Evolutionary conservation across 768 basidiomycete genomes (phyloP), one percentile per base, ranked within the genome.

Genomic region (Mycena galericulata): DNA sequence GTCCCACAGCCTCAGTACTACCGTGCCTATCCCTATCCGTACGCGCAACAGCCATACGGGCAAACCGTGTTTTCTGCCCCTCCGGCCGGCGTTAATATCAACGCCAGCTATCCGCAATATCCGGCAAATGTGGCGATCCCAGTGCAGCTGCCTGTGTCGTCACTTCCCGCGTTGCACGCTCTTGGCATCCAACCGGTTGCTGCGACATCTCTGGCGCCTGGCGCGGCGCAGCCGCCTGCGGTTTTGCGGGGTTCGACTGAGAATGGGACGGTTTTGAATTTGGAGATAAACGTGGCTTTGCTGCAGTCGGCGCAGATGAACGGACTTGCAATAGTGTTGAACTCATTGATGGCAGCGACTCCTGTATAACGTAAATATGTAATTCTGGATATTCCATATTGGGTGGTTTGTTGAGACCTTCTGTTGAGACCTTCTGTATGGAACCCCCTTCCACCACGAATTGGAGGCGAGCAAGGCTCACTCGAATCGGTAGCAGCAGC

Each of bases 231-330:
- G 72, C 91, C 92, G 0, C 85, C 90, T n/a, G 93, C 92, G n/a
- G 86, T 95, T 18, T 81, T 94, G 55, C 87, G 90, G 41, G 90
- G 92, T 30, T 90, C 91, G 1, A 88, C 89, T 3, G 86, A 88
- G 9, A 89, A 92, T 73, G 92, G 92, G 15, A 85, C 87, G 22
- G 89, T 91, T 84, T 78, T 94, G 65, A 91, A 86, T 75, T 79
- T 95, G 60, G 93, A 95, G 69, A 92, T 95, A 75, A 94, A 94
- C 67, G 88, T 94, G 30, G 89, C 89, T 18, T 78, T 90, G 22
- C 81, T 95, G 61, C 90, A 93, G 76, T 84, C 88, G 20, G 82
- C 87, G n/a, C 93, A 95, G 74, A 90, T 92, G 89, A 92, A 85
- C 74, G 92, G 92, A 17, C 73, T 94, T 70, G 91, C 91, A 22